Evolutionary conservation across 768 basidiomycete species (phyloP), one percentile per base, ranked within the genome.

Genomic region (Suillus cothurnatus): DNA sequence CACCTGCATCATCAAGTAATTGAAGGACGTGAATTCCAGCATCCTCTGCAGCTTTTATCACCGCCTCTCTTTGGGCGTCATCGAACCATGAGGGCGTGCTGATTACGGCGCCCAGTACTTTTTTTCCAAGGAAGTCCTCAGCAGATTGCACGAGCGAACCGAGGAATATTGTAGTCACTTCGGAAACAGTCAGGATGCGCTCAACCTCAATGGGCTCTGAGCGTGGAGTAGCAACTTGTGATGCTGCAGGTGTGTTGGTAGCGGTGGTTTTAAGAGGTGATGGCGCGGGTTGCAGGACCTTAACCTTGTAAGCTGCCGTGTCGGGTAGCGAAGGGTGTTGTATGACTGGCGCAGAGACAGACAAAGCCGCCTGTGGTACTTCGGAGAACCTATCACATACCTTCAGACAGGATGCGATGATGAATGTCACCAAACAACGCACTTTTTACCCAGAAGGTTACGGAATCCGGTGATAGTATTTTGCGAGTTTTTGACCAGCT

Each of bases 381-480:
- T 93, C 89, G 41, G 92, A 92, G 78, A 92, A 94, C 72, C 92
- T 93, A 67, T 9, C 19, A n/a, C 57, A 55, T 47, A 38, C 4
- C 26, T 26, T 60, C n/a, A 68, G 21, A 19, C 5, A 5, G 31
- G 15, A 41, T 31, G 21, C 19, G 17, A 41, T 58, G 26, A 28
- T 41, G 39, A 12, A 32, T 31, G 39, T n/a, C 12, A 38, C 5
- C 31, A 57, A 34, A 23, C 15, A n/a, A 79, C 86, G 32, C 65
- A 96, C 91, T 88, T 95, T 83, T 95, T 93, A 62, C 97, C 97
- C 32, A 99, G 81, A 9, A 98, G 81, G 75, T 97, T 95, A 31
- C 96, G 85, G 83, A 99, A 99, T 2, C 92, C 93, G n/a, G 87
- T 88, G 71, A 99, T 95, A 21, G 96, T 97, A 76, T 99, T 99